Evolutionary conservation across 163 green algal species (phyloP).

Genomic region (Chloromonas sp.): DNA sequence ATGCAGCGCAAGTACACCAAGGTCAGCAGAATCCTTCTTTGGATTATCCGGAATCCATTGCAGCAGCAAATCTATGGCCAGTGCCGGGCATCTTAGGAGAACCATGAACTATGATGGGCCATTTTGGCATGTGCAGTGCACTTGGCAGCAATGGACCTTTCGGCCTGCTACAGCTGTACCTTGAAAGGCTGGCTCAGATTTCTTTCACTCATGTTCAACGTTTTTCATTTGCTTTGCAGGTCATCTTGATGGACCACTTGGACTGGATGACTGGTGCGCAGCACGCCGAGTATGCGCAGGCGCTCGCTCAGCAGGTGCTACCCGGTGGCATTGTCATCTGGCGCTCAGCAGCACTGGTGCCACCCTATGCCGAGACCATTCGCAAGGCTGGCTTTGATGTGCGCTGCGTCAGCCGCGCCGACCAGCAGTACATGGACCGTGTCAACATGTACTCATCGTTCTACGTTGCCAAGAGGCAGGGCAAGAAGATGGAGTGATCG

Average conservation of each 20-base stretch:
- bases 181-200: too few species aligned
- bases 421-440: constrained; percentile 78
- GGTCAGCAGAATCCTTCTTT: constrained; percentile 25
- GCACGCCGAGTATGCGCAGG: constrained; percentile 10
- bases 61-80: too few species aligned
- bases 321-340: constrained; percentile 92
- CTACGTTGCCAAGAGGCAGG: constrained; percentile 53
- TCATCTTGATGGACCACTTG: constrained; percentile 98
- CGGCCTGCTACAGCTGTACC: too few species aligned
- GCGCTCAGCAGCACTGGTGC: constrained; percentile 76
- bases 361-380: constrained; percentile 82
- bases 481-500: too few species aligned
- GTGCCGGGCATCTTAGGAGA: too few species aligned
- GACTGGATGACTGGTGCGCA: constrained; percentile 78
- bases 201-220: too few species aligned
- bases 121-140: too few species aligned
- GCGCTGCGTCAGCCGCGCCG: constrained; percentile 58
- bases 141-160: too few species aligned
- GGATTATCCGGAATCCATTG: too few species aligned
- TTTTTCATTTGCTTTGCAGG: constrained; percentile 16
- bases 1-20: constrained; percentile 87
- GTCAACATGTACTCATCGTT: constrained; percentile 68
- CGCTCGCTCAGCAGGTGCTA: constrained; percentile 36
- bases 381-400: constrained; percentile 83
- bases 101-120: too few species aligned